Conservation (phyloP, 306 rosid species). For the Prunus salicina region DNA sequence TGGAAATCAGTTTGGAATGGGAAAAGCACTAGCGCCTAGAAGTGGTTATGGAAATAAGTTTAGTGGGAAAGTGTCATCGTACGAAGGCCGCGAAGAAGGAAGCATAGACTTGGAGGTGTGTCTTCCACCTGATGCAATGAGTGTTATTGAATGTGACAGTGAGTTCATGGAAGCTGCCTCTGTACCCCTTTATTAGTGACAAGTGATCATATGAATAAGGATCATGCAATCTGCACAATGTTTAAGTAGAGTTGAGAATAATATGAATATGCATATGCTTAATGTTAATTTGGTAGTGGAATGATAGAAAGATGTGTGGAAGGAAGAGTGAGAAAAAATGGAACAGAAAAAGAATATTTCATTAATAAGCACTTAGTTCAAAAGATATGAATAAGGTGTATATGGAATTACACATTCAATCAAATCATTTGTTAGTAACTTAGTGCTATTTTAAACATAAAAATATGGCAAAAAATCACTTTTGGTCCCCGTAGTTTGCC, state of each 20-base stretch:
- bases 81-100: constrained; percentile 47
- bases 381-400: not conserved
- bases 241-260: not conserved
- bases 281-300: no score
- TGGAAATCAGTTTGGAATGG: constrained; percentile 75
- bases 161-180: constrained; percentile 47
- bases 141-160: constrained; percentile 40
- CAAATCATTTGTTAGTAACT: no score
- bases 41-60: constrained; percentile 55
- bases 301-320: no score
- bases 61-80: constrained; percentile 42
- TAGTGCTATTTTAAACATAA: no score
- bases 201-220: constrained; percentile 10
- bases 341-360: not conserved
- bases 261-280: no score
- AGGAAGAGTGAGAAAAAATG: not conserved
- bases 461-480: no score
- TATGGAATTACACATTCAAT: no score
- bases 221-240: not conserved
- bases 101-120: constrained; percentile 61
- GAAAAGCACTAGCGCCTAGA: constrained; percentile 44
- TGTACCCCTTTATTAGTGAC: not conserved
- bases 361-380: not conserved
- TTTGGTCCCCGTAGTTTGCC: no score
- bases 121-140: constrained; percentile 39